A percentile compares a stretch with the other conserved stretches of the same genome.
These are phyloP conservation scores for Penicillium canariense DNA, from an alignment of 495 filamentous ascomycete genomes.

Conservation along the genomic window DNA sequence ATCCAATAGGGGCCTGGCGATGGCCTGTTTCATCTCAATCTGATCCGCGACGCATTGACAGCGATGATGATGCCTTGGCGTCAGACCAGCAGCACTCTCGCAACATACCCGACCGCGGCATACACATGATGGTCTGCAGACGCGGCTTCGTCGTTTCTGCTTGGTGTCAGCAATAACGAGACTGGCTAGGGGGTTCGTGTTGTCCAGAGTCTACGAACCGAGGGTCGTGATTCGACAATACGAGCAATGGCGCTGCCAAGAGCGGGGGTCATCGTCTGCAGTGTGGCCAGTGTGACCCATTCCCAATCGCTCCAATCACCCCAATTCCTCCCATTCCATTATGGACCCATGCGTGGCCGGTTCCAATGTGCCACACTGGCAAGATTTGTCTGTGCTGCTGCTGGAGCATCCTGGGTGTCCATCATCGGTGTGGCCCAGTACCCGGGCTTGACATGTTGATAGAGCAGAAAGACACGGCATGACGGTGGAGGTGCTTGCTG, in stretches of 20 bases:
- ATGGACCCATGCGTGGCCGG: neutral
- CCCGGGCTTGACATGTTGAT: neutral
- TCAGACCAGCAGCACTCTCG: neutral
- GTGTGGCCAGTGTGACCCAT: too few species aligned
- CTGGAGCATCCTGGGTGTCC: neutral
- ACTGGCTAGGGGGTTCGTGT: neutral
- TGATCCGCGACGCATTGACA: neutral
- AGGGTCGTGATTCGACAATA: neutral
- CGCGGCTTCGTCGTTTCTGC: neutral
- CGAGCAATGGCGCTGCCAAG: neutral
- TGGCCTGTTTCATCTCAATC: neutral
- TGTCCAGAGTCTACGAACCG: neutral
- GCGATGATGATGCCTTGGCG: neutral
- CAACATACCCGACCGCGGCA: neutral
- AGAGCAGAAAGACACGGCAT: neutral
- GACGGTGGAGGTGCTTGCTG: neutral
- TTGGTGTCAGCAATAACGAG: neutral
- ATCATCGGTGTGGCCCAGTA: neutral
- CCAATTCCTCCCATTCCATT: neutral
- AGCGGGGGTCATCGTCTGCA: neutral
- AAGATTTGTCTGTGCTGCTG: neutral
- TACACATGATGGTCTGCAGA: neutral
- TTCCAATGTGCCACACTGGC: neutral
- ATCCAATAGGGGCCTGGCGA: neutral
- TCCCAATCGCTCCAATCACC: neutral